Evolutionary conservation across 305 asterid genomes (phyloP).

Genomic region (Fraxinus velutina): DNA sequence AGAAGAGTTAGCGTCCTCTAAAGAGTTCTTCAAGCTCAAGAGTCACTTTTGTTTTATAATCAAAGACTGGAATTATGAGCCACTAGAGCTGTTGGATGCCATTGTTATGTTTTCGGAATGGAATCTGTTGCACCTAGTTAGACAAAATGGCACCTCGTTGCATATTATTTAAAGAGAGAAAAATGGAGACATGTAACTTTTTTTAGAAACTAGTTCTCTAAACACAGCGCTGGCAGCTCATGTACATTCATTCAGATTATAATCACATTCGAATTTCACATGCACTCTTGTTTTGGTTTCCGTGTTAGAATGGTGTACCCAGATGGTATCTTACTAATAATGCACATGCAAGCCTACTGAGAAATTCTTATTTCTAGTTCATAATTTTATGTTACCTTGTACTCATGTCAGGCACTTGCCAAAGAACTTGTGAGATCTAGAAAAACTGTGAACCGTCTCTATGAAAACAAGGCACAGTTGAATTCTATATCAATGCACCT

Average conservation of each 20-base stretch:
- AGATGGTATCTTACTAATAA: neutral
- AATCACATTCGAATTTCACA: neutral
- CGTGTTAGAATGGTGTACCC: neutral
- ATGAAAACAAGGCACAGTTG: slow-evolving; percentile 86
- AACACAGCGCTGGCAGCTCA: neutral
- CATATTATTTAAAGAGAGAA: neutral
- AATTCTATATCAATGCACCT: slow-evolving; percentile 85
- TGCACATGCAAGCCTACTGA: neutral
- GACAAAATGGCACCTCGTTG: neutral
- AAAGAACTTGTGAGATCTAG: slow-evolving; percentile 76
- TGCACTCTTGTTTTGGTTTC: neutral
- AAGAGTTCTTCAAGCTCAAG: neutral
- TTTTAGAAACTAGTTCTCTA: neutral
- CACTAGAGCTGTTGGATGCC: neutral
- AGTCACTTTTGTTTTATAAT: neutral
- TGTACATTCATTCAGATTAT: neutral
- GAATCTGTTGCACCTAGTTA: neutral
- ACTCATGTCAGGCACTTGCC: slow-evolving; percentile 56
- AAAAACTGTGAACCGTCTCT: slow-evolving; percentile 64
- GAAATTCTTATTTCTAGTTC: neutral
- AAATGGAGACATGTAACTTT: neutral
- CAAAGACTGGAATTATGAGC: neutral
- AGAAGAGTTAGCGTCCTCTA: neutral
- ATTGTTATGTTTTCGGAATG: neutral
- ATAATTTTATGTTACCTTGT: neutral